Evolutionary conservation across 2,329 filamentous ascomycete genomes (phyloP).

Genomic region (Teratosphaeria nubilosa): DNA sequence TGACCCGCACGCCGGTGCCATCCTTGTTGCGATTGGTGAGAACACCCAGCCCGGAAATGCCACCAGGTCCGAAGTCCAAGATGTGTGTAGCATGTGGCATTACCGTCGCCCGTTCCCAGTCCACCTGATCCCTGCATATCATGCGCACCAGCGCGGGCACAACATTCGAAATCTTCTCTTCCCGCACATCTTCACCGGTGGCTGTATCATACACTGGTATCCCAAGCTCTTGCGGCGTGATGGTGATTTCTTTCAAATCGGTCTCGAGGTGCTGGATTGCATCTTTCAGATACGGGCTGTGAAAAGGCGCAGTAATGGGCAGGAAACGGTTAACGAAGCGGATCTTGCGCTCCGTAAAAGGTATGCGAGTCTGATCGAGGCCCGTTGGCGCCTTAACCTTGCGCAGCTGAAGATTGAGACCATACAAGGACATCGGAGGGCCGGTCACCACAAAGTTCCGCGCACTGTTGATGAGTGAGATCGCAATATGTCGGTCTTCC

Average conservation of each 20-base stretch:
- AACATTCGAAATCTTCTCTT: slow-evolving; percentile 61
- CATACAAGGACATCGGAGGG: slow-evolving; percentile 89
- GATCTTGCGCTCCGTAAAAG: slow-evolving; percentile 89
- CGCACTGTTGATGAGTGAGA: slow-evolving; percentile 93
- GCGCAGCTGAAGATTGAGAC: slow-evolving; percentile 85
- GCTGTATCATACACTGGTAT: slow-evolving; percentile 88
- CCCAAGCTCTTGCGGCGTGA: slow-evolving; percentile 61
- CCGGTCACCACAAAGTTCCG: slow-evolving; percentile 95
- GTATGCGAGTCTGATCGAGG: slow-evolving; percentile 86
- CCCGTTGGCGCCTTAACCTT: slow-evolving; percentile 98
- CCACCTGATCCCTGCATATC: slow-evolving; percentile 87
- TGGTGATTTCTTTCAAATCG: slow-evolving; percentile 73
- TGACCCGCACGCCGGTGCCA: slow-evolving; percentile 91
- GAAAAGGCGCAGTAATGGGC: slow-evolving; percentile 95
- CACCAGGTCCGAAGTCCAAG: slow-evolving; percentile 91
- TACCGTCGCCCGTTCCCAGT: slow-evolving; percentile 91
- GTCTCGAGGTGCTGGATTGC: slow-evolving; percentile 75
- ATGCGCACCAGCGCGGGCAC: slow-evolving; percentile 80
- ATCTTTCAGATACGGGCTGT: slow-evolving; percentile 83
- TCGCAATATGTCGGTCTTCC: slow-evolving; percentile 81
- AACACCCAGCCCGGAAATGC: slow-evolving; percentile 90
- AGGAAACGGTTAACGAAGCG: slow-evolving; percentile 95
- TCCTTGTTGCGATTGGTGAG: slow-evolving; percentile 99
- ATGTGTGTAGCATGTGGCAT: slow-evolving; percentile 90
- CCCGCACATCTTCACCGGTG: slow-evolving; percentile 73